phyloP scores from a whole-genome alignment of 257 asterid species.

The Scutellaria baicalensis region DNA sequence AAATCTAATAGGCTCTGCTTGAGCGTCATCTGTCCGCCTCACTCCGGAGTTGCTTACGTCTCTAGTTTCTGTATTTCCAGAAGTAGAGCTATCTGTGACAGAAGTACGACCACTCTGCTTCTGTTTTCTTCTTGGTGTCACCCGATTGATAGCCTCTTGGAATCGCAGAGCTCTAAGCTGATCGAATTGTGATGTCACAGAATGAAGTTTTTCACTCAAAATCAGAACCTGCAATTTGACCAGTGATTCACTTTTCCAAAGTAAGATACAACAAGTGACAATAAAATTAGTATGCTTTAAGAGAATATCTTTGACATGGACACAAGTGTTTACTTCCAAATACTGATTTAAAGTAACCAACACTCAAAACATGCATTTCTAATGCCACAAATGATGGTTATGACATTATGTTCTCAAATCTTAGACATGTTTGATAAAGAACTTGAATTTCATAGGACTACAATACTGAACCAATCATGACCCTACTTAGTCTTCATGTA shows the following conservation, averaged over 20 bases:
- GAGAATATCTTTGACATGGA: neutral
- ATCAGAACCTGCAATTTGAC: constrained; percentile 60
- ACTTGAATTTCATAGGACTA: neutral
- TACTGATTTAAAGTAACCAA: neutral
- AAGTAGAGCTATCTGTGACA: constrained; percentile 28
- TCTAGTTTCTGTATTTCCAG: constrained; percentile 20
- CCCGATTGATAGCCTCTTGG: constrained; percentile 87
- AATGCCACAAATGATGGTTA: neutral
- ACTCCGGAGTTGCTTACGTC: constrained; percentile 32
- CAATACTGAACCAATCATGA: neutral
- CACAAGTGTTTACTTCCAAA: too few relatives aligned
- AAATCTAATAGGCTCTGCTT: constrained; percentile 46
- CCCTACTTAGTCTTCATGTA: neutral
- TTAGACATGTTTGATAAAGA: neutral
- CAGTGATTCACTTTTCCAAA: neutral
- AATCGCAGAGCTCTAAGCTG: constrained; percentile 88
- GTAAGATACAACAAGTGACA: neutral
- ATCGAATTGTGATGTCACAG: constrained; percentile 85
- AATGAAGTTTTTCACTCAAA: constrained; percentile 82
- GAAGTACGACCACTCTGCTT: constrained; percentile 25
- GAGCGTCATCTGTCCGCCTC: constrained; percentile 38
- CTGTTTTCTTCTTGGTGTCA: constrained; percentile 67
- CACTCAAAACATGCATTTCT: neutral
- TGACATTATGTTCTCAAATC: neutral
- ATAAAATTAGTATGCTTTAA: neutral